Conservation (phyloP, 1,139 yeast genomes). For the Scheffersomyces segobiensis region DNA sequence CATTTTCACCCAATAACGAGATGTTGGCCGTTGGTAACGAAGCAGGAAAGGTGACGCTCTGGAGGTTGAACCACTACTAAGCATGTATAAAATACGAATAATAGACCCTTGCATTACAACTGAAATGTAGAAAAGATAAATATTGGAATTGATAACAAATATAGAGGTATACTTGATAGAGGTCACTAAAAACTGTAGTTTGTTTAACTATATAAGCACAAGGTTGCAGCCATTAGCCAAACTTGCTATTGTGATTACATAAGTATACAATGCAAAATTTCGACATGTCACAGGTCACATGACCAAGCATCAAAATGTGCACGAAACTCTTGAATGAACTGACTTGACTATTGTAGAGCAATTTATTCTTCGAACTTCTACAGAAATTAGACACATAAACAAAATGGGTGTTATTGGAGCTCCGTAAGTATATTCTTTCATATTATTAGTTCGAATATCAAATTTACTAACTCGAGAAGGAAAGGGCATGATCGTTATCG, state of each 20-base stretch:
- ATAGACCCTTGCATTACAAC: neutral
- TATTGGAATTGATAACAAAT: too few relatives aligned
- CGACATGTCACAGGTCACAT: neutral
- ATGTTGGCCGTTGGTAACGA: constrained; percentile 90
- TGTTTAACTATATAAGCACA: neutral
- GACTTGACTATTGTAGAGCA: neutral
- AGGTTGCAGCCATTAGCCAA: neutral
- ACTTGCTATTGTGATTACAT: neutral
- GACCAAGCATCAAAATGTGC: neutral
- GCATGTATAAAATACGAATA: neutral
- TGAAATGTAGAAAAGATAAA: neutral
- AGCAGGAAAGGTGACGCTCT: constrained; percentile 84
- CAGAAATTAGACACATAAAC: neutral
- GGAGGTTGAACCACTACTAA: constrained; percentile 82
- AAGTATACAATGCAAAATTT: neutral
- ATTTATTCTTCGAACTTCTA: neutral
- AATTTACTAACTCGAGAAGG: constrained; percentile 18
- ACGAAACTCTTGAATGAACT: neutral
- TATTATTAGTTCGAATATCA: neutral
- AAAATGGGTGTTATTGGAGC: constrained; percentile 38
- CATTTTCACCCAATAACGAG: constrained; percentile 80
- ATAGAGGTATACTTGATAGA: neutral
- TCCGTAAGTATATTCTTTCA: constrained; percentile 33
- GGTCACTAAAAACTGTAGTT: neutral
- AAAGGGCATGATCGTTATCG: constrained; percentile 52